These are phyloP conservation scores for Obba rivulosa DNA, from an alignment of 768 basidiomycete genomes.

Conservation along the genomic window DNA sequence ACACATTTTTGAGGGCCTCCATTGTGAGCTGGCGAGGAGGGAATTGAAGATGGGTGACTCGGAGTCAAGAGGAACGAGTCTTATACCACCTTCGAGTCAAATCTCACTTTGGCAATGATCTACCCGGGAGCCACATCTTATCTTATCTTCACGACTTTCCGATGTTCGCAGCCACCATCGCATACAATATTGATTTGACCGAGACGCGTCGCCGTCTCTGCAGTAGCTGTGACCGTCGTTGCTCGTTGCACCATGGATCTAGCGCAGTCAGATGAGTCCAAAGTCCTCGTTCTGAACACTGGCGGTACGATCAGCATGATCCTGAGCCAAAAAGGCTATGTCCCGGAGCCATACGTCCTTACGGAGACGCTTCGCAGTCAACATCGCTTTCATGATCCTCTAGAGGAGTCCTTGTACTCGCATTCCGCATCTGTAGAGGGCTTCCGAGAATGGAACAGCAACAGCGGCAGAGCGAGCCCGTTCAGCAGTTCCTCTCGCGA, in stretches of 20 bases:
- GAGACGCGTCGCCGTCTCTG: background rate
- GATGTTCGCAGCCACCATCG: background rate
- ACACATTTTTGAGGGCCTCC: constrained; percentile 69
- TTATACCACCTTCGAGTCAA: constrained; percentile 5
- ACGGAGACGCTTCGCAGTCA: constrained; percentile 81
- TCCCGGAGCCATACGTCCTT: constrained; percentile 83
- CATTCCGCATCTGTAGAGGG: constrained; percentile 74
- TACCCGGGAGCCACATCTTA: background rate
- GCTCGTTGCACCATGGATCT: constrained; percentile 36
- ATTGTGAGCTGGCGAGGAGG: constrained; percentile 32
- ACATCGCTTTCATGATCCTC: constrained; percentile 87
- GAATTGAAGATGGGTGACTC: constrained; percentile 1
- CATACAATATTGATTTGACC: background rate
- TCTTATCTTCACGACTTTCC: constrained; percentile 11
- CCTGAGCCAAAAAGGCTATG: constrained; percentile 68
- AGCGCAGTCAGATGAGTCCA: constrained; percentile 56
- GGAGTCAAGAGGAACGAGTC: background rate
- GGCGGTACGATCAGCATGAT: constrained; percentile 92
- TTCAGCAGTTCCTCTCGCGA: constrained; percentile 14
- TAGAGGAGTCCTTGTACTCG: constrained; percentile 81
- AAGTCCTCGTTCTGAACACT: constrained; percentile 86
- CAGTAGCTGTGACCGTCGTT: too few species aligned
- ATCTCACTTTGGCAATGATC: constrained; percentile 4
- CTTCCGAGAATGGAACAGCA: constrained; percentile 68
- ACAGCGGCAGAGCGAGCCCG: constrained; percentile 55